Percentiles rank a stretch among this genome's conserved stretches.
These are phyloP conservation scores for Irpex rosettiformis DNA, from an alignment of 1,284 basidiomycete species.

Conservation along the genomic window DNA sequence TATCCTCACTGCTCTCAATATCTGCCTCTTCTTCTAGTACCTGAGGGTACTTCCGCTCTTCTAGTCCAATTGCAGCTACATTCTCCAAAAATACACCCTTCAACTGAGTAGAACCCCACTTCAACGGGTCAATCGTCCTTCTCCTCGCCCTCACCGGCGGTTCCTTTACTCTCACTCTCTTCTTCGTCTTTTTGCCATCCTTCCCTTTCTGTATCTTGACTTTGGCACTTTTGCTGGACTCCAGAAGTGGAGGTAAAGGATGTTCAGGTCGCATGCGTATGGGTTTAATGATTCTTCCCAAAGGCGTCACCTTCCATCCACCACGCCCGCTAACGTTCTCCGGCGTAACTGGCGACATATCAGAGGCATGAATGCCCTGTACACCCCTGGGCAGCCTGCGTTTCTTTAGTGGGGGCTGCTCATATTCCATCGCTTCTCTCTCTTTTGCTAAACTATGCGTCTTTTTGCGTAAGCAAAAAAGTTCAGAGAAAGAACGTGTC, in stretches of 20 bases:
- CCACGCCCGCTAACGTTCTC: slow-evolving; percentile 45
- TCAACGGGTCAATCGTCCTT: slow-evolving; percentile 61
- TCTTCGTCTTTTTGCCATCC: slow-evolving; percentile 15
- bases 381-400: slow-evolving; percentile 33
- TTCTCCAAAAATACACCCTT: slow-evolving; percentile 62
- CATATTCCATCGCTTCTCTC: slow-evolving; percentile 23
- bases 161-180: slow-evolving; percentile 22
- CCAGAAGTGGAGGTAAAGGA: slow-evolving; percentile 45
- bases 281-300: slow-evolving; percentile 62
- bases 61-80: slow-evolving; percentile 2
- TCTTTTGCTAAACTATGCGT: slow-evolving; percentile 34
- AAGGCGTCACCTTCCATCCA: slow-evolving; percentile 65
- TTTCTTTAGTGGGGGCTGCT: slow-evolving; percentile 31
- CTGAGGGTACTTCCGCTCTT: neutral
- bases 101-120: slow-evolving; percentile 62
- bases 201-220: slow-evolving; percentile 8
- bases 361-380: slow-evolving; percentile 41
- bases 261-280: slow-evolving; percentile 64
- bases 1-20: slow-evolving; percentile 11
- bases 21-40: slow-evolving; percentile 8
- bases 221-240: slow-evolving; percentile 17
- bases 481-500: neutral
- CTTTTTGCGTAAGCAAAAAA: neutral
- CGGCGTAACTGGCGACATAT: slow-evolving; percentile 62
- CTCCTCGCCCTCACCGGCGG: slow-evolving; percentile 46